Conservation (phyloP, 1,284 basidiomycete species). For the Boletellus dicymbophilus region DNA sequence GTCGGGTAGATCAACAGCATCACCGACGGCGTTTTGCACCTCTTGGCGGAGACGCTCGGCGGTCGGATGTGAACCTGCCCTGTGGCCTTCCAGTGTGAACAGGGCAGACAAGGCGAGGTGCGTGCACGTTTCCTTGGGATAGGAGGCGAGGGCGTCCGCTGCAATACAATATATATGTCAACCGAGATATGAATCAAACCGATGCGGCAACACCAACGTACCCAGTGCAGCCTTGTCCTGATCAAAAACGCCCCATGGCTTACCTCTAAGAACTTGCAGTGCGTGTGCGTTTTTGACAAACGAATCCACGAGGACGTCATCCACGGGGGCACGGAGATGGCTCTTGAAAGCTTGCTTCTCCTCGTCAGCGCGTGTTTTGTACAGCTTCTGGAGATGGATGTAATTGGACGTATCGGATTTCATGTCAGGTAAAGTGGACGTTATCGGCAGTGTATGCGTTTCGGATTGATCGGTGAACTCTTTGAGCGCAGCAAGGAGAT, state of each 20-base stretch:
- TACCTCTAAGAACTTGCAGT: slow-evolving; percentile 77
- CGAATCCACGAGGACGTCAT: slow-evolving; percentile 64
- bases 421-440: slow-evolving; percentile 90
- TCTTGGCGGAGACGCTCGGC: slow-evolving; percentile 37
- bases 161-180: background rate
- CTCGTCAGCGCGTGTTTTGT: slow-evolving; percentile 68
- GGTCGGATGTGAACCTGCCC: slow-evolving; percentile 22
- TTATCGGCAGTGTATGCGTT: slow-evolving; percentile 50
- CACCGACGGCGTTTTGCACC: slow-evolving; percentile 36
- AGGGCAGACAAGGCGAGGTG: slow-evolving; percentile 71
- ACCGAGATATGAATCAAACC: background rate
- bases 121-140: slow-evolving; percentile 56
- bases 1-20: slow-evolving; percentile 51
- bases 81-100: slow-evolving; percentile 41
- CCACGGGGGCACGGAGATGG: slow-evolving; percentile 43
- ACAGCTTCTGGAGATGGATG: slow-evolving; percentile 77
- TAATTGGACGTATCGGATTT: slow-evolving; percentile 88
- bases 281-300: slow-evolving; percentile 94
- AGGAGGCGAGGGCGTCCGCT: slow-evolving; percentile 41
- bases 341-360: slow-evolving; percentile 64
- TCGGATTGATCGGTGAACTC: slow-evolving; percentile 52
- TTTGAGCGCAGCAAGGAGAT: slow-evolving; percentile 81
- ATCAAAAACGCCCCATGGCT: slow-evolving; percentile 62
- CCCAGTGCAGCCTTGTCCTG: slow-evolving; percentile 55
- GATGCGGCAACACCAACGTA: slow-evolving; percentile 40